Base-by-base conservation (phyloP, 768 basidiomycete genomes). In the Pholiota conissans region DNA sequence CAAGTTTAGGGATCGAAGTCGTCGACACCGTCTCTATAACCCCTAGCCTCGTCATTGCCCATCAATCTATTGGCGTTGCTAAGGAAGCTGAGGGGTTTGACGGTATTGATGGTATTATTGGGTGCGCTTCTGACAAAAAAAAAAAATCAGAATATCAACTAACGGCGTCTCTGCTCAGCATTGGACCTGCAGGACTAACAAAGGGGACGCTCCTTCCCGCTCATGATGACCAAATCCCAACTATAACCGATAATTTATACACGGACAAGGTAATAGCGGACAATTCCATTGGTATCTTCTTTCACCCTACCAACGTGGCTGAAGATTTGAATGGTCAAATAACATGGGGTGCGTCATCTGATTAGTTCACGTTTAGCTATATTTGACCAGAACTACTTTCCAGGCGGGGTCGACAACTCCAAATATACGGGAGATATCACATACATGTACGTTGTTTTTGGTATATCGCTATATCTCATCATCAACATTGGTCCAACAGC, bases 1-100 rank as follows among this genome's bases (percentile, higher is more conserved):
- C 5, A 6, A 26, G 18, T 39, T 26, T 27, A 63, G 62, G 62
- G 13, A 4, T 30, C 5, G 63, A 61, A 34, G 49, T 50, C 45
- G 20, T 22, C 14, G 88, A 89, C 64, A 74, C 70, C 3, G 82
- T 89, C 22, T 75, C 77, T 0, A 70, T 89, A 40, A 73, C 66
- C 4, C 30, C 45, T n/a, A 76, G 74, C 24, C 75, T 87, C 22
- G 73, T 74, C 30, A 79, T 89, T 50, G 54, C 69, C 3, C 34
- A 65, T 2, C 88, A 90, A 63, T 86, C 84, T 4, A 84, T 90
- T 52, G 87, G 87, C 57, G 84, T 81, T 46, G 85, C 87, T 16
- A 61, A 70, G 3, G 58, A 54, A 30, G 13, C 73, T 20, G 47
- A 61, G 32, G 86, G 80, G 1, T 81, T 82, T 62, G 20, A 54